These are phyloP conservation scores for Boletus subcaerulescens DNA, from an alignment of 768 basidiomycete genomes.

Conservation along the genomic window DNA sequence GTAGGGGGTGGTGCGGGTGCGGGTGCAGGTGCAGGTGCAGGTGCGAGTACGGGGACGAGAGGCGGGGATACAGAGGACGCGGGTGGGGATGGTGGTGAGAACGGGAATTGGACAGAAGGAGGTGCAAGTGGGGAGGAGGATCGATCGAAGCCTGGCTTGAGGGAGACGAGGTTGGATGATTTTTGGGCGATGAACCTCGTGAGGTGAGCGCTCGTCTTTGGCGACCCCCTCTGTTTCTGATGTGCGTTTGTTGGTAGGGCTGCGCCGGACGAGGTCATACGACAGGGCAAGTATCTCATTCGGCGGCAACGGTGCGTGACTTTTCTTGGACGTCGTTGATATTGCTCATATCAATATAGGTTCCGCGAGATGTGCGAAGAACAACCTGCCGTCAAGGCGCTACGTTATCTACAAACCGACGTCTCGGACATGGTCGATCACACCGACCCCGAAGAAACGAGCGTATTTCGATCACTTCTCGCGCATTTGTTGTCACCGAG, in stretches of 20 bases:
- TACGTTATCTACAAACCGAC: slow-evolving; percentile 67
- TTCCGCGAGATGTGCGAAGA: slow-evolving; percentile 83
- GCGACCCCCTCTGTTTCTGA: neutral
- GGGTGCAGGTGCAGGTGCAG: too few species aligned
- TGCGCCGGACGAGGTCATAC: slow-evolving; percentile 58
- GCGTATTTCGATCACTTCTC: slow-evolving; percentile 62
- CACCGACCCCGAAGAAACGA: slow-evolving; percentile 55
- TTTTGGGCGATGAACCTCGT: slow-evolving; percentile 73
- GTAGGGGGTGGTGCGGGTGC: neutral
- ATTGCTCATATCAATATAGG: slow-evolving; percentile 34
- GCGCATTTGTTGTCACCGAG: slow-evolving; percentile 54
- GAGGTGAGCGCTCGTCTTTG: slow-evolving; percentile 42
- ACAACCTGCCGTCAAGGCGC: slow-evolving; percentile 53
- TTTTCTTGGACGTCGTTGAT: too few species aligned
- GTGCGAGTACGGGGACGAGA: neutral
- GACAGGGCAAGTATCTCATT: slow-evolving; percentile 59
- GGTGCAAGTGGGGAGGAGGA: slow-evolving; percentile 18
- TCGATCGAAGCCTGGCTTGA: slow-evolving; percentile 2
- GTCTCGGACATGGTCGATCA: slow-evolving; percentile 75
- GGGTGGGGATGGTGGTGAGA: neutral
- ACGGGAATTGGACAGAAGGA: slow-evolving; percentile 17
- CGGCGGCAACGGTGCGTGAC: slow-evolving; percentile 68
- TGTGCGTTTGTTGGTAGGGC: slow-evolving; percentile 39
- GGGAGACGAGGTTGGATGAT: slow-evolving; percentile 62
- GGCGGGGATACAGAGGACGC: neutral